Percentiles rank a stretch among this genome's conserved stretches.
These are phyloP conservation scores for Mallotus nudiflorus DNA, from an alignment of 345 rosid species.

Conservation along the genomic window DNA sequence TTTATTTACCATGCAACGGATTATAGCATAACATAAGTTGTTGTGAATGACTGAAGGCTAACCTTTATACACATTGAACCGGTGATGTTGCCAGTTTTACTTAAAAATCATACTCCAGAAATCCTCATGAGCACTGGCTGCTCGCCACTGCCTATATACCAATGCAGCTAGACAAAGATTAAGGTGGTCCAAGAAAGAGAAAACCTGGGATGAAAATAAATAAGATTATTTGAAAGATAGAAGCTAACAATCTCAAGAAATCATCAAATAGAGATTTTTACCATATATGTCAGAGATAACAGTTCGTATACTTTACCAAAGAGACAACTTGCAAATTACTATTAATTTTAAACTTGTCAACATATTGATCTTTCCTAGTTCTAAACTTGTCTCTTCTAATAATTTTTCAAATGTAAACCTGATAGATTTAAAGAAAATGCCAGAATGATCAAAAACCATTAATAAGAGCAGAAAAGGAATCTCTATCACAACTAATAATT, in stretches of 20 bases:
- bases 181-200: constrained; percentile 75
- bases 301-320: too few species aligned
- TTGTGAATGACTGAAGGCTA: too few species aligned
- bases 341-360: constrained; percentile 31
- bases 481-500: not conserved
- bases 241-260: not conserved
- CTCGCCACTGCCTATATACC: constrained; percentile 95
- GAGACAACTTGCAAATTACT: too few species aligned
- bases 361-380: constrained; percentile 62
- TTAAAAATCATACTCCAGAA: too few species aligned
- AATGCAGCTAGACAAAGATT: constrained; percentile 85
- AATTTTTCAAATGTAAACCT: constrained; percentile 53
- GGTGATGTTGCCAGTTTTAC: too few species aligned
- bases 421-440: constrained; percentile 25
- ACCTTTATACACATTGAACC: too few species aligned
- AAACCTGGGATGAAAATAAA: constrained; percentile 52
- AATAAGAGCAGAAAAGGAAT: not conserved
- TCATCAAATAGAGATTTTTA: constrained; percentile 26
- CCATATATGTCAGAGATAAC: constrained; percentile 14
- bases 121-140: constrained; percentile 93
- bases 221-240: not conserved
- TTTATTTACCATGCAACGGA: too few species aligned
- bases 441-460: not conserved
- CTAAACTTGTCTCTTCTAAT: constrained; percentile 74
- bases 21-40: too few species aligned